Base-by-base conservation (phyloP, 2,329 filamentous ascomycete genomes). In the Gnomoniopsis smithogilvyi region DNA sequence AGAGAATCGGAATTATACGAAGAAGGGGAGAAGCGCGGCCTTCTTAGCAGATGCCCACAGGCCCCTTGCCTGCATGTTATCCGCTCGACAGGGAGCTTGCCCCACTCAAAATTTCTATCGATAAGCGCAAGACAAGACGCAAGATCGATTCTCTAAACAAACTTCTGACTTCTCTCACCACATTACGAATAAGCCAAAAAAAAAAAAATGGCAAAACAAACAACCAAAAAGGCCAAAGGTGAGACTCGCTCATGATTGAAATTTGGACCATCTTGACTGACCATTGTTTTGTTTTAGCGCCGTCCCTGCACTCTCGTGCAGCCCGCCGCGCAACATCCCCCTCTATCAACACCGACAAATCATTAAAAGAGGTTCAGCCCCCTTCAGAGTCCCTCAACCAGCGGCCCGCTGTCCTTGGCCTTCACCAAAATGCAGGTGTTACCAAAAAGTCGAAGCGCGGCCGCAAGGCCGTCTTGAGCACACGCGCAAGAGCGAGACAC, bases 281-380 rank as follows among this genome's bases (percentile, higher is more conserved):
- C 43, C 15, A 17, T 19, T 17, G 3, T 8, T n/a, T 8, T n/a
- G 15, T 21, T 17, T 22, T 68, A 90, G 86, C 77, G 56, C 78
- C 79, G 43, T 90, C 89, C 4, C 73, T 85, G 59, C 89, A 88
- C 76, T 93, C 90, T 55, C 88, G 90, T 64, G 89, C 88, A 60
- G 88, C 89, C 45, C 84, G 89, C 68, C 86, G 90, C 64, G 89
- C 86, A 50, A 84, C 85, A 17, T 89, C 88, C 3, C 87, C 89
- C 26, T 80, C 85, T 67, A 86, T 91, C 72, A 76, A 90, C 73
- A 83, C 84, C 47, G 87, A 91, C 78, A 90, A 90, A 74, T 89
- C 87, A 7, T 78, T 90, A 22, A 89, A 88, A 69, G 76, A 84
- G 41, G 73, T 82, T 60, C 76, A 80, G 61, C 77, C 80, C 12